Conservation (phyloP, 2,329 filamentous ascomycete genomes). For the Aaosphaeria pasadenensis region DNA sequence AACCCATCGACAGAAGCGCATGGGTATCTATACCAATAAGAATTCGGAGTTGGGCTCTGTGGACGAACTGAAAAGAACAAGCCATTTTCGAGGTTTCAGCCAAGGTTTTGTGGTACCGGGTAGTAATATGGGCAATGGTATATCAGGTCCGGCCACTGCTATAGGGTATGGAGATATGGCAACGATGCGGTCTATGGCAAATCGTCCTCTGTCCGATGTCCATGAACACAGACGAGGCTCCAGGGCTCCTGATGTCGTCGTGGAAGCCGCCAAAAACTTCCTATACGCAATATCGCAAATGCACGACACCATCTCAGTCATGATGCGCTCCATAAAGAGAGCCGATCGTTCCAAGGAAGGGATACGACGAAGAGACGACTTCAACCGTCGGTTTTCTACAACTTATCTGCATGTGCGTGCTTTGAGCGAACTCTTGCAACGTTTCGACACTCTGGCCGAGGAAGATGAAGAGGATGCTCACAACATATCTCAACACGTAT, state of each 20-base stretch:
- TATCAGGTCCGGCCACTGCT: constrained; percentile 31
- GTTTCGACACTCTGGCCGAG: constrained; percentile 47
- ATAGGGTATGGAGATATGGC: constrained; percentile 32
- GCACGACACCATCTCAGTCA: constrained; percentile 33
- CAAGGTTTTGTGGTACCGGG: constrained; percentile 50
- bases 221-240: constrained; percentile 54
- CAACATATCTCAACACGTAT: constrained; percentile 32
- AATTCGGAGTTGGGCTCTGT: constrained; percentile 53
- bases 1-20: constrained; percentile 55
- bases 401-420: constrained; percentile 56
- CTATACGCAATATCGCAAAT: constrained; percentile 55
- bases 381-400: constrained; percentile 56
- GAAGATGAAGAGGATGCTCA: constrained; percentile 50
- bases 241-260: constrained; percentile 47
- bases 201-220: constrained; percentile 55
- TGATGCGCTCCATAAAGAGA: constrained; percentile 34
- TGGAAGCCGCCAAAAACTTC: constrained; percentile 56
- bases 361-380: constrained; percentile 33
- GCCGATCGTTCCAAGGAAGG: constrained; percentile 44
- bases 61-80: constrained; percentile 51
- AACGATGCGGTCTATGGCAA: constrained; percentile 31
- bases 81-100: constrained; percentile 57
- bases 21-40: constrained; percentile 59
- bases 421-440: constrained; percentile 53
- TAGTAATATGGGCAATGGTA: constrained; percentile 19